phyloP scores from a whole-genome alignment of 148 eudicot genomes.

The Tetragonia tetragonoides region DNA sequence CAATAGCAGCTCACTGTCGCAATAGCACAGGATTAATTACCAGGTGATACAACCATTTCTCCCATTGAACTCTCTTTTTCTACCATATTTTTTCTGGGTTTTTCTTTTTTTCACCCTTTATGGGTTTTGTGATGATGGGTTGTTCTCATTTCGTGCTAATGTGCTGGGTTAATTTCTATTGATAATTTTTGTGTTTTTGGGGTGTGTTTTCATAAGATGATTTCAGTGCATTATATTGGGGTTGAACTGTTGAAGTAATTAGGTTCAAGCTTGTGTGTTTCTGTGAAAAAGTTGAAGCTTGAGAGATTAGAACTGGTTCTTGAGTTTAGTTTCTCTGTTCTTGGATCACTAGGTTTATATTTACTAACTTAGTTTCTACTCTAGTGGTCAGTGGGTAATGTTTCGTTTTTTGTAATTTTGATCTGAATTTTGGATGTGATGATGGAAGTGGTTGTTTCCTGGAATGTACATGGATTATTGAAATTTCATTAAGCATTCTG shows the following conservation, averaged over 20 bases:
- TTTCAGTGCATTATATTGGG: neutral
- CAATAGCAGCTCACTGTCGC: conserved; percentile 18
- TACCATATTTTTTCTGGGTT: neutral
- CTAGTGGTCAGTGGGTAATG: conserved; percentile 5
- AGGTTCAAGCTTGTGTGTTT: neutral
- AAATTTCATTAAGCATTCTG: neutral
- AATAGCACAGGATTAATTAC: conserved; percentile 7
- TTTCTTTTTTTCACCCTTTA: too few species aligned
- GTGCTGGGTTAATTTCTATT: neutral
- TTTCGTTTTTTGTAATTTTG: neutral
- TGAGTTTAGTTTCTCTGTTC: too few species aligned
- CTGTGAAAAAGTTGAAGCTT: neutral
- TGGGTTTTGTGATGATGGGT: conserved; percentile 3
- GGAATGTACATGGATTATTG: neutral
- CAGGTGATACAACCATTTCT: conserved; percentile 11
- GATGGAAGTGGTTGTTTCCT: neutral
- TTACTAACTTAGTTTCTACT: neutral
- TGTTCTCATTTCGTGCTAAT: neutral
- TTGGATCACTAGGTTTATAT: too few species aligned
- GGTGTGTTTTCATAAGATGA: neutral
- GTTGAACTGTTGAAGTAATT: neutral
- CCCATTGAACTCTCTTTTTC: neutral
- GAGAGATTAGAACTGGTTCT: too few species aligned
- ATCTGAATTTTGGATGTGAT: conserved; percentile 3
- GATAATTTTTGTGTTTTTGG: neutral